Evolutionary conservation across 2,329 filamentous ascomycete genomes (phyloP).

Genomic region (Alternaria triticimaculans): DNA sequence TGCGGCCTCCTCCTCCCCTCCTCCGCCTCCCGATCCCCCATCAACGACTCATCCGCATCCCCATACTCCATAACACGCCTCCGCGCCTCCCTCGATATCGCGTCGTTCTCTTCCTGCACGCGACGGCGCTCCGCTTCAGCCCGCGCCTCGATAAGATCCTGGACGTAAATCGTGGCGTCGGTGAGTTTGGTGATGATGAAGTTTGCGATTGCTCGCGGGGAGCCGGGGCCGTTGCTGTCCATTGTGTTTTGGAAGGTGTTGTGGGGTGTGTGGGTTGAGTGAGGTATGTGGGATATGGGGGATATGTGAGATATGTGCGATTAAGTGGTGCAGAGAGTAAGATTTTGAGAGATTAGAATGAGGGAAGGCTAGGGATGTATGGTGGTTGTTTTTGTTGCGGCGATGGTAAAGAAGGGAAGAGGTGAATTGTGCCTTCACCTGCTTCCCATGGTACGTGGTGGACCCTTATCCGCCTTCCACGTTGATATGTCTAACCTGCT

Average conservation of each 20-base stretch:
- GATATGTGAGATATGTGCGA: too few species aligned
- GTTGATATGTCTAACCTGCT: neutral
- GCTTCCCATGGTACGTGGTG: neutral
- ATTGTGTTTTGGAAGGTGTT: neutral
- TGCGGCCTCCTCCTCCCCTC: neutral
- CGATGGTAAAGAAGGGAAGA: neutral
- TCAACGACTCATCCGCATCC: neutral
- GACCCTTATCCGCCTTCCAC: neutral
- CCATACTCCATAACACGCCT: neutral
- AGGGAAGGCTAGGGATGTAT: fast-evolving
- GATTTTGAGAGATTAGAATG: neutral
- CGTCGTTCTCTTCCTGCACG: fast-evolving
- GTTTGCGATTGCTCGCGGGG: neutral
- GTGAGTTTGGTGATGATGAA: neutral
- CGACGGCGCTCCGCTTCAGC: neutral
- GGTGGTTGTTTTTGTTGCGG: neutral
- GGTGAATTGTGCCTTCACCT: neutral
- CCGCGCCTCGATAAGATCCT: neutral
- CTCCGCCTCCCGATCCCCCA: neutral
- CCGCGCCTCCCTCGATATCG: too few species aligned
- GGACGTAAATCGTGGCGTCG: neutral
- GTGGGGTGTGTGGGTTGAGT: too few species aligned
- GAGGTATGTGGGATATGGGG: too few species aligned
- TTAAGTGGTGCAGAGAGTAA: fast-evolving
- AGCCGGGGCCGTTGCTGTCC: neutral